These are phyloP conservation scores for Udeniomyces megalosporus DNA, from an alignment of 768 basidiomycete genomes.

Conservation along the genomic window DNA sequence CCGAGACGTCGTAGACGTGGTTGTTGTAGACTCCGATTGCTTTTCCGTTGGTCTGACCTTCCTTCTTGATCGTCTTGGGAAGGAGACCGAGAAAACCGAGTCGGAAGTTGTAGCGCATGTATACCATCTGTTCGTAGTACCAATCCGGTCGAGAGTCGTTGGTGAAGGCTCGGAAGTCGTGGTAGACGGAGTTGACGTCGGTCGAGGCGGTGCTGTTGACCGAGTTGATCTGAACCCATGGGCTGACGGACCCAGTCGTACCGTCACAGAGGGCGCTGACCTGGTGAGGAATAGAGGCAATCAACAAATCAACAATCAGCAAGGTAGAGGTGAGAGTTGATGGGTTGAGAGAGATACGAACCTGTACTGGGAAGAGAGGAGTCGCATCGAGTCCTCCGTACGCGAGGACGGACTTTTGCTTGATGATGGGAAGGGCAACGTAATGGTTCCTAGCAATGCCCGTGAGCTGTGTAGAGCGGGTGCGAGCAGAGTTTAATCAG, in stretches of 20 bases:
- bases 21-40: conserved; percentile 73
- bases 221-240: conserved; percentile 61
- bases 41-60: conserved; percentile 38
- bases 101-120: conserved; percentile 73
- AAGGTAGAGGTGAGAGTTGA: neutral
- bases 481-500: neutral
- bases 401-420: conserved; percentile 53
- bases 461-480: neutral
- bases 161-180: conserved; percentile 75
- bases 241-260: conserved; percentile 58
- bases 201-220: conserved; percentile 38
- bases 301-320: too few species aligned
- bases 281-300: conserved; percentile 27
- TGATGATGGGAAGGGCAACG: conserved; percentile 54
- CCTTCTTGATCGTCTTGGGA: conserved; percentile 49
- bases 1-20: conserved; percentile 70
- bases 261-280: conserved; percentile 89
- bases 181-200: conserved; percentile 62
- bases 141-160: conserved; percentile 90
- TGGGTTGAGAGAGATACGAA: conserved; percentile 25
- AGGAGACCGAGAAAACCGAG: conserved; percentile 78
- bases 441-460: conserved; percentile 37
- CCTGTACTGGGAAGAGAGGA: conserved; percentile 85
- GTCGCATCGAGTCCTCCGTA: conserved; percentile 68
- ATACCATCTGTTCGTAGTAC: conserved; percentile 85